These are phyloP conservation scores for Aspergillus biplanus DNA, from an alignment of 495 filamentous ascomycete species.

Conservation along the genomic window DNA sequence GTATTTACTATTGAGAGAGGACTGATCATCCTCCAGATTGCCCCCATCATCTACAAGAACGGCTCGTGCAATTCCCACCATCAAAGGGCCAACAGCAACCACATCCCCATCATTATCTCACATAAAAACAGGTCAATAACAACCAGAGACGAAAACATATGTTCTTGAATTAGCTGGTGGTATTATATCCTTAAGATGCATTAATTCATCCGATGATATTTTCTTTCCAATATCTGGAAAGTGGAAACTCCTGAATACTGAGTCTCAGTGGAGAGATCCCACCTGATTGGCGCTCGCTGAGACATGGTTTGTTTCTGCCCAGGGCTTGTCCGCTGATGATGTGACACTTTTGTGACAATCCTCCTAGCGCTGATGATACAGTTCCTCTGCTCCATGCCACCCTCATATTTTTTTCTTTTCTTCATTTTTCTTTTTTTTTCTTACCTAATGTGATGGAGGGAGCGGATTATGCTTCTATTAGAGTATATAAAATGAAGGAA, in stretches of 20 bases:
- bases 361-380: slow-evolving; percentile 4
- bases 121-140: too few species aligned
- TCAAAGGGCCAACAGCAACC: neutral
- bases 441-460: too few species aligned
- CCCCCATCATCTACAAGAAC: neutral
- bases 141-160: too few species aligned
- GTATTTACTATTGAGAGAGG: neutral
- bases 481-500: neutral
- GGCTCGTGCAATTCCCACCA: neutral
- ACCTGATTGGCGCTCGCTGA: slow-evolving; percentile 37
- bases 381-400: neutral
- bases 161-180: too few species aligned
- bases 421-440: too few species aligned
- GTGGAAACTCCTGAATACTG: slow-evolving; percentile 19
- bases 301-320: slow-evolving; percentile 45
- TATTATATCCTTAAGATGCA: neutral
- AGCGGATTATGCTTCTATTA: neutral
- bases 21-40: neutral
- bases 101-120: too few species aligned
- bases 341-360: slow-evolving; percentile 31
- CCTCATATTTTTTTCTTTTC: too few species aligned
- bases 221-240: too few species aligned
- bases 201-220: neutral
- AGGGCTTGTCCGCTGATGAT: slow-evolving; percentile 26
- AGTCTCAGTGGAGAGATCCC: slow-evolving; percentile 25